Base-by-base conservation (phyloP, 2,329 filamentous ascomycete species). In the Cyphellophora attinorum region DNA sequence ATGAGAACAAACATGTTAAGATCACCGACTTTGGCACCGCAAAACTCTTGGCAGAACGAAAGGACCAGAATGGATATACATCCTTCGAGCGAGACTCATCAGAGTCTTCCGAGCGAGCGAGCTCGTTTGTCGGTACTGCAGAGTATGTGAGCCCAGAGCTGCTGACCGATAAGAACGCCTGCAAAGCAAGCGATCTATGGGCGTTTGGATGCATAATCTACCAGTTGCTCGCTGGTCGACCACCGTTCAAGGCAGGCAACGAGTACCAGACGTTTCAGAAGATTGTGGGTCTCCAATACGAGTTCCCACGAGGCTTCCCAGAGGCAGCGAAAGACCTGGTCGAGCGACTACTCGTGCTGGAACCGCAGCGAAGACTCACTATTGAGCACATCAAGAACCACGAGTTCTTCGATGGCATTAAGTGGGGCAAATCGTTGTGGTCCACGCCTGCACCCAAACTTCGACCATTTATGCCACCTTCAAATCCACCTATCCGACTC, bases 201-300 rank as follows among this genome's bases (percentile, higher is more conserved):
- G 91, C 91, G 2, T 98, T 93, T 64, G 91, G 91, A 6, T 98
- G 91, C 63, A 98, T 98, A 49, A 78, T 98, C 44, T 98, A 93
- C 57, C 91, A 98, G 58, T 72, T 98, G 16, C 67, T 98, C 19
- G 83, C 84, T n/a, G 91, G 91, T n/a, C 72, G 91, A 40, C 91
- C 91, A 5, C 91, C 91, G 0, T 98, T 98, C 67, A 98, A 98
- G 58, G 91, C 83, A 27, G 82, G 73, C 11, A 95, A 93, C 48
- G 91, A 98, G 56, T 98, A 96, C 52, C 72, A 91, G 54, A 98
- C 91, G 0, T 98, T 98, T 54, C 91, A 98, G 57, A 98, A 96
- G 61, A 98, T 98, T 53, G 85, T 98, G 34, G 81, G 74, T 19
- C 68, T 98, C 28, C 89, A 98, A 35, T 98, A 96, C 55, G 81